Percentiles rank a stretch among this genome's conserved stretches.
Conservation (phyloP, 2,329 filamentous ascomycete genomes). For the Trichoderma koningiopsis region DNA sequence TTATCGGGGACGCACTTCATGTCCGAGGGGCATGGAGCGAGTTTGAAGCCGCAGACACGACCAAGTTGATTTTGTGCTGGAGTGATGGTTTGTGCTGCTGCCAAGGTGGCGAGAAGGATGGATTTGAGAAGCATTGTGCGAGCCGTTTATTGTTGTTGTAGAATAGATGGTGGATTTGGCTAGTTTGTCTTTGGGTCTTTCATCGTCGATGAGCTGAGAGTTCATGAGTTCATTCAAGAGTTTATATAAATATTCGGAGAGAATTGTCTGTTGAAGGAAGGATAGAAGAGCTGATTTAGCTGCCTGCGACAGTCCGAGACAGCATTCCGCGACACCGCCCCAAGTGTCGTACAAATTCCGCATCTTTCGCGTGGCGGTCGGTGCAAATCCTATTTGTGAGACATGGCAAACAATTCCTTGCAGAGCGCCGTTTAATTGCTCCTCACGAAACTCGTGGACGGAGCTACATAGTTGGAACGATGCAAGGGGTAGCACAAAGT, state of each 20-base stretch:
- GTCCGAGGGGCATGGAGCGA: conserved; percentile 35
- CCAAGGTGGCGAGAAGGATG: conserved; percentile 31
- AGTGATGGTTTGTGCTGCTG: conserved; percentile 26
- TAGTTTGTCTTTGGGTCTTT: not conserved
- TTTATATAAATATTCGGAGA: not conserved
- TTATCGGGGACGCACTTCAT: conserved; percentile 33
- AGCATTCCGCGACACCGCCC: conserved; percentile 11
- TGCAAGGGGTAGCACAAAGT: not conserved
- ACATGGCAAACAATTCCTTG: not conserved
- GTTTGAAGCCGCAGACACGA: conserved; percentile 35
- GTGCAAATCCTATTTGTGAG: conserved; percentile 9
- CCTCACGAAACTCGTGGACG: not conserved
- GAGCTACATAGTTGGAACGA: not conserved
- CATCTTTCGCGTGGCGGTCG: not conserved
- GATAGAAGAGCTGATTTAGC: not conserved
- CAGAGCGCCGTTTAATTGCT: not conserved
- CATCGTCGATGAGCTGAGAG: not conserved
- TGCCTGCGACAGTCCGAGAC: conserved; percentile 13
- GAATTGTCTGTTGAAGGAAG: not conserved
- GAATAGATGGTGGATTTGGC: not conserved
- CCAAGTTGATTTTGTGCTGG: conserved; percentile 14
- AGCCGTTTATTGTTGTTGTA: not conserved
- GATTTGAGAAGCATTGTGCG: conserved; percentile 33
- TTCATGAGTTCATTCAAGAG: not conserved
- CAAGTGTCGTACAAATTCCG: conserved; percentile 1